Base-by-base conservation (phyloP, 2,329 filamentous ascomycete genomes). In the Pseudocercospora fuligena region DNA sequence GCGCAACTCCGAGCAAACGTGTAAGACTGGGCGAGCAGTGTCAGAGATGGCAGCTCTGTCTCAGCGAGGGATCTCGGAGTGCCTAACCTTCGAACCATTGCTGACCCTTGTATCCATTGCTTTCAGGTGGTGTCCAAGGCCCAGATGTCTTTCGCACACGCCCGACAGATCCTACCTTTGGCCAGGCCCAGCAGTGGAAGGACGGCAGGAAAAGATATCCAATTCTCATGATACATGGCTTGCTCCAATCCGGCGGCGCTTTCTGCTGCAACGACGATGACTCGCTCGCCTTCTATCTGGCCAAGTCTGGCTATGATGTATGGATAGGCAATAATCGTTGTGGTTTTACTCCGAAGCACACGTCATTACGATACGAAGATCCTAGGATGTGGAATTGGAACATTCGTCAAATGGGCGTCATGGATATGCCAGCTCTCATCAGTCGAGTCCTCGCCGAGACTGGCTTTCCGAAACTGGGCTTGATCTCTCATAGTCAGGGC, bases 371-470 rank as follows among this genome's bases (percentile, higher is more conserved):
- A 1, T 89, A 91, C 70, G 82, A 82, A 2, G 94, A 98, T 75
- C 94, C 94, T 1, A 87, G 93, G 31, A 96, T 97, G 92, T 97
- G 94, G 94, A 89, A 90, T 47, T 98, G 94, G 94, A 97, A 97
- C 71, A 96, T 97, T 63, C 88, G 92, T 0, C 92, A 97, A 75
- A 96, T 97, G 91, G 94, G 93, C 3, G 90, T 94, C 0, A 88
- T 96, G 76, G 94, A 98, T 76, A 85, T 98, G 2, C 86, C 94
- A 0, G 93, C 94, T 0, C 84, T 97, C 36, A 86, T 91, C 1
- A 92, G 90, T 0, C 88, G 92, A 5, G 92, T 97, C 0, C 84
- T 97, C 1, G 85, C 85, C 46, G 91, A 96, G 80, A 97, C 94
- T 0, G 90, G 91, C 0, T 97, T 96, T 74, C 83, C 87, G 16